Evolutionary conservation across 2,329 filamentous ascomycete species (phyloP).

Genomic region (Ascochyta pisi): DNA sequence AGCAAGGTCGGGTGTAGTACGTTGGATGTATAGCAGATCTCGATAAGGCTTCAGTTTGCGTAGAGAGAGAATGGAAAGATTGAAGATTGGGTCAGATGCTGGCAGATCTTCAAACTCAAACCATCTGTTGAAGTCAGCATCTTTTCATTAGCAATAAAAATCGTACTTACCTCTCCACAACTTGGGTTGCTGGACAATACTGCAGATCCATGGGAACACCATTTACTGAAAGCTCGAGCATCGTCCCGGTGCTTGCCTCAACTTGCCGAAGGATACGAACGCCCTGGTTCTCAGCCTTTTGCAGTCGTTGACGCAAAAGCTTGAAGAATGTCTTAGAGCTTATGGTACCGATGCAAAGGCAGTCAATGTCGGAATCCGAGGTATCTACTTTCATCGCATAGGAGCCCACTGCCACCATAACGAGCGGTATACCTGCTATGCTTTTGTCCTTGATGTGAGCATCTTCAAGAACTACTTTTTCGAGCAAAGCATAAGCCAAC

Average conservation of each 20-base stretch:
- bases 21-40: slow-evolving; percentile 66
- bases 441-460: slow-evolving; percentile 15
- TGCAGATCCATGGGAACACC: slow-evolving; percentile 69
- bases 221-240: slow-evolving; percentile 68
- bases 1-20: slow-evolving; percentile 65
- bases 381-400: slow-evolving; percentile 70
- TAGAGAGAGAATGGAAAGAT: slow-evolving; percentile 63
- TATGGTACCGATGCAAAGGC: slow-evolving; percentile 68
- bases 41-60: slow-evolving; percentile 69
- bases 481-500: slow-evolving; percentile 57
- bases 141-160: background rate
- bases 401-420: slow-evolving; percentile 69
- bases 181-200: slow-evolving; percentile 66
- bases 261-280: slow-evolving; percentile 65
- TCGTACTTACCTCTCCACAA: slow-evolving; percentile 59
- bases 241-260: slow-evolving; percentile 65
- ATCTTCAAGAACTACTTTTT: slow-evolving; percentile 51
- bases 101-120: slow-evolving; percentile 52
- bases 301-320: slow-evolving; percentile 63
- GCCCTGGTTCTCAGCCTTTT: slow-evolving; percentile 53
- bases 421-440: slow-evolving; percentile 48
- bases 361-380: slow-evolving; percentile 67
- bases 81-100: slow-evolving; percentile 61
- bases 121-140: slow-evolving; percentile 42
- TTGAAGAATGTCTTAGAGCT: slow-evolving; percentile 68